Percentiles rank a stretch among this genome's conserved stretches.
Conservation (phyloP, 1,284 basidiomycete species). For the Trametes pubescens region DNA sequence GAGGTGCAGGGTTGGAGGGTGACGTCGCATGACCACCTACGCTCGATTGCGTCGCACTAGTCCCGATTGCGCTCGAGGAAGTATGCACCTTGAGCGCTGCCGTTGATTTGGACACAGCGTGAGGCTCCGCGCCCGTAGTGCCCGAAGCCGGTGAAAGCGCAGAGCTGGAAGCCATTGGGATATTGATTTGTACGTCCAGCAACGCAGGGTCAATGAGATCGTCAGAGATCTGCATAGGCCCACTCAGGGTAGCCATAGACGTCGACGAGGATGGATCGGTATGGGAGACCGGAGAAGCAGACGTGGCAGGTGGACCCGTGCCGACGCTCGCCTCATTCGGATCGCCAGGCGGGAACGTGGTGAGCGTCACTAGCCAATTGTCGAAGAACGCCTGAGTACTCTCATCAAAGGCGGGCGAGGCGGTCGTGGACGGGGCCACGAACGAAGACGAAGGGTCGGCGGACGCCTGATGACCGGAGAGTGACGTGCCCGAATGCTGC, state of each 20-base stretch:
- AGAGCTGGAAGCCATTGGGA: neutral
- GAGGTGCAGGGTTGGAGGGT: constrained; percentile 8
- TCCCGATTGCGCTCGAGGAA: neutral
- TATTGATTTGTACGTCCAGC: constrained; percentile 38
- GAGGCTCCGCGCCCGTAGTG: neutral
- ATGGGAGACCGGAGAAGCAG: neutral
- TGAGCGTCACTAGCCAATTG: constrained; percentile 35
- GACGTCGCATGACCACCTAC: neutral
- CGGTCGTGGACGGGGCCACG: neutral
- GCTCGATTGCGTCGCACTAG: neutral
- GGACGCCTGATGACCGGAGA: neutral
- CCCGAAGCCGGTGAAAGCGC: neutral
- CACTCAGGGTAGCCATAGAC: constrained; percentile 4
- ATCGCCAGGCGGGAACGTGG: constrained; percentile 36
- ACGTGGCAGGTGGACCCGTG: constrained; percentile 19
- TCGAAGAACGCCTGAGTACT: constrained; percentile 34
- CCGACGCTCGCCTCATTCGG: constrained; percentile 29
- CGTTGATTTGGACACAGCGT: constrained; percentile 2
- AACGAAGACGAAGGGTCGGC: neutral
- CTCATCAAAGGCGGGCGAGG: constrained; percentile 16
- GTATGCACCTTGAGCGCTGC: no score
- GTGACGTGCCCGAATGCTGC: constrained; percentile 16
- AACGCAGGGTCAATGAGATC: constrained; percentile 48
- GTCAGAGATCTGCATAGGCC: constrained; percentile 31
- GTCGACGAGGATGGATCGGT: constrained; percentile 1